Base-by-base conservation (phyloP, 495 filamentous ascomycete species). In the Podospora pseudoanserina region DNA sequence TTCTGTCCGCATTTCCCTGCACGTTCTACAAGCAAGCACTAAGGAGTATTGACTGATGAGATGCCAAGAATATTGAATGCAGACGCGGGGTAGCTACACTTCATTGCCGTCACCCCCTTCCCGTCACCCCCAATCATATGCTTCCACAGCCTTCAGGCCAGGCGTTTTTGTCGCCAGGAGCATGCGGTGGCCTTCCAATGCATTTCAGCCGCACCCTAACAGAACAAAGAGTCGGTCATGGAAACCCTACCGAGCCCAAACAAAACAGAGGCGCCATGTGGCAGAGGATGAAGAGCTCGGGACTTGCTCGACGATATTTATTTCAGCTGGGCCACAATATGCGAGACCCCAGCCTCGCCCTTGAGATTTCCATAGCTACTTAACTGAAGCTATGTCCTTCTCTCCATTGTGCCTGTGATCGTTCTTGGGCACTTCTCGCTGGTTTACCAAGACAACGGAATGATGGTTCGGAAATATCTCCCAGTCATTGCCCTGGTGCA, bases 21-120 rank as follows among this genome's bases (percentile, higher is more conserved):
- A 49, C 15, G 34, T 6, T 49, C 15, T 13, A 49, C 11, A 39
- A 5, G 34, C 6, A 39, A 1, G 5, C 34, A 6, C 34, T 5
- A 11, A 39, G 34, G 11, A 39, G 6, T 49, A 6, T 49, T 49
- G 39, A 18, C 13, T 49, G 39, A 11, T 49, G 39, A 49, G 39
- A 49, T 65, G 64, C 64, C 64, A 65, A 65, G 64, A 65, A 65
- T 65, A 65, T 65, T 65, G 64, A 61, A 20, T 61, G 23, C 59
- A 61, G 27, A 9, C 27, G 59, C 28, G 59, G 59, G 59, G 23
- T 61, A 58, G 26, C 63, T 64, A 49, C 39, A 49, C 39, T 16
- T 49, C 39, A 49, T 64, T 16, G 64, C n/a, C 60, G 28, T 28
- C 30, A 62, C 19, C 34, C 34, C 55, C 32, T 18, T 44, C 39